phyloP scores from a whole-genome alignment of 768 basidiomycete genomes.

The Lentinula raphanica region DNA sequence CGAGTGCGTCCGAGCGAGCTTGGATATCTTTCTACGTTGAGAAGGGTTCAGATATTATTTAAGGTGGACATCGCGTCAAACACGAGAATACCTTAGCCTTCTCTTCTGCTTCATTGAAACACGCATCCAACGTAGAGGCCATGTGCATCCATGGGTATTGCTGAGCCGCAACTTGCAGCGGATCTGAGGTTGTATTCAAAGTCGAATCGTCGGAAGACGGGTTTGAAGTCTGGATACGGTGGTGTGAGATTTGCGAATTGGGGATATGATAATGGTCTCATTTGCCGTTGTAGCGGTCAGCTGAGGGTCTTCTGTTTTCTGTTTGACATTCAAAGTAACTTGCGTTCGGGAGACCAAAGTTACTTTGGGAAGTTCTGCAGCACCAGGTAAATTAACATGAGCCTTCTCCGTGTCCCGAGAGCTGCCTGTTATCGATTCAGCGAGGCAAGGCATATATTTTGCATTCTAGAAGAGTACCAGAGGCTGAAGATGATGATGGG shows the following conservation, averaged over 20 bases:
- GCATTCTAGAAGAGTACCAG: neutral
- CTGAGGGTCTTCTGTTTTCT: neutral
- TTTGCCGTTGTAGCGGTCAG: neutral
- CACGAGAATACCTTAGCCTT: slow-evolving; percentile 25
- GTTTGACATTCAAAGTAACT: neutral
- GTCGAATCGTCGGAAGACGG: slow-evolving; percentile 1
- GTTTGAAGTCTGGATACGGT: neutral
- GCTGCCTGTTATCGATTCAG: slow-evolving; percentile 2
- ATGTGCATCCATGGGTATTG: slow-evolving; percentile 58
- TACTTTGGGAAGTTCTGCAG: neutral
- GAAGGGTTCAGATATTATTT: too few species aligned
- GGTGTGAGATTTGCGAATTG: neutral
- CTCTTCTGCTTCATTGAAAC: slow-evolving; percentile 36
- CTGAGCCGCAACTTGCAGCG: slow-evolving; percentile 46
- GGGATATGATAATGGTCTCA: neutral
- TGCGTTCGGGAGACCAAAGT: slow-evolving; percentile 1
- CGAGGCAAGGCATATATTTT: neutral
- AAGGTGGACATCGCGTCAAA: neutral
- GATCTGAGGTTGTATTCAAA: slow-evolving; percentile 19
- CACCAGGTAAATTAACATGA: neutral
- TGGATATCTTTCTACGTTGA: slow-evolving; percentile 36
- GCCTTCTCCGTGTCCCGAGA: neutral
- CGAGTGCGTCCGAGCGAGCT: slow-evolving; percentile 26
- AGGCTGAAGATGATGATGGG: neutral
- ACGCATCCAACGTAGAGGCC: slow-evolving; percentile 50